Base-by-base conservation (phyloP, 108 stramenopile species). In the Discostella stelligeroides region DNA sequence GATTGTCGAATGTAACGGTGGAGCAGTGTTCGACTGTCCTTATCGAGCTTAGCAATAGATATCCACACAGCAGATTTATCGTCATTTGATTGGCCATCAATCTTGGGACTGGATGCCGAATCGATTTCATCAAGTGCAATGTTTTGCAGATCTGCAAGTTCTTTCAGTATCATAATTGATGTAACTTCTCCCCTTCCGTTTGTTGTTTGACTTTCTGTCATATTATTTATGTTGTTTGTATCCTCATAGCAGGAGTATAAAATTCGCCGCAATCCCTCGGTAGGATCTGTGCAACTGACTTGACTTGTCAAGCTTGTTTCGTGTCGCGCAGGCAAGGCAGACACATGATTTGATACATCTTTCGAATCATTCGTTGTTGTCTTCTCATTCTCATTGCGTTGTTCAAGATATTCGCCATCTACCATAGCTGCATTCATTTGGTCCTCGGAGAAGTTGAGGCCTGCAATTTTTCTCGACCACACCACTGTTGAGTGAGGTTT, bases 1-100 rank as follows among this genome's bases (percentile, higher is more conserved):
- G 30, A 49, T 15, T 34, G 8, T 21, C 78, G 70, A 43, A 79
- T 50, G 51, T 29, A 63, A 21, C 61, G 49, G 20, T 79, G 78
- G 14, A 79, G 66, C 17, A 50, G 61, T 53, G 70, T 66, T 66
- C 78, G 24, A 28, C 64, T 53, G 20, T 18, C 27, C 18, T 66
- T 39, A 27, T 25, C 17, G 38, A 79, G 42, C 24, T 47, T 21
- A 0, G 66, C 43, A 27, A 70, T 67, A 7, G 78, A 41, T 61
- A 79, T 79, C 70, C 70, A 72, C 13, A 79, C 78, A 45, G 51
- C n/a, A 39, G 66, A 65, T 0, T 41, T 57, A 7, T 59, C 42
- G 28, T 43, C 7, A 17, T 6, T 17, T 28, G 12, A 15, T 27
- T 47, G 21, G 25, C 48, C 40, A 27, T 66, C 40, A 43, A 49